phyloP scores from a whole-genome alignment of 2,329 filamentous ascomycete species.

The Cercospora berteroae region DNA sequence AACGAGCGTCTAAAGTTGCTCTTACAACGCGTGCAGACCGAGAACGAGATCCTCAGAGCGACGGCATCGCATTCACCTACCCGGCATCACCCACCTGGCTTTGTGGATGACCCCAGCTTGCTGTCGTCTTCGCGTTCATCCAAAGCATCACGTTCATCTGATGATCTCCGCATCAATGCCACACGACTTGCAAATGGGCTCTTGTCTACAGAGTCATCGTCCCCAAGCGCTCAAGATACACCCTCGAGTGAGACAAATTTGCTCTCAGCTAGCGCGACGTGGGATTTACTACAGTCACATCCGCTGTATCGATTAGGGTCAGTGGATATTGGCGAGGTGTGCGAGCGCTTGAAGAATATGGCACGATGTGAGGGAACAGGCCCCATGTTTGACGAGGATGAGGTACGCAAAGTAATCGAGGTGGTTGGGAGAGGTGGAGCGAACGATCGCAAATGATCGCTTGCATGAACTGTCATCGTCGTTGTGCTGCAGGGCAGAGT shows the following conservation, averaged over 20 bases:
- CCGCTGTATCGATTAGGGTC: conserved; percentile 72
- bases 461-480: not conserved
- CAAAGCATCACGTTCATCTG: conserved; percentile 19
- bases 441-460: conserved; percentile 61
- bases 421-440: conserved; percentile 72
- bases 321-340: conserved; percentile 79
- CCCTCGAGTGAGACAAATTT: conserved; percentile 51
- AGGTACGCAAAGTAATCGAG: conserved; percentile 71
- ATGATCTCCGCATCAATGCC: conserved; percentile 22
- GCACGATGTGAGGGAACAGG: conserved; percentile 82
- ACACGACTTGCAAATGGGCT: conserved; percentile 24
- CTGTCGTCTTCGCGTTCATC: conserved; percentile 24
- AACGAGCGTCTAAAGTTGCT: conserved; percentile 85
- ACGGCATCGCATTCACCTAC: conserved; percentile 58
- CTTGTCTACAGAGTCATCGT: conserved; percentile 22
- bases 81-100: conserved; percentile 44
- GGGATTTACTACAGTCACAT: conserved; percentile 85
- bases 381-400: conserved; percentile 78
- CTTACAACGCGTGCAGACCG: conserved; percentile 77
- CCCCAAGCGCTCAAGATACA: conserved; percentile 18
- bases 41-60: conserved; percentile 88
- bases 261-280: conserved; percentile 74
- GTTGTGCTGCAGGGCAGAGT: not conserved
- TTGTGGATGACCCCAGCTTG: conserved; percentile 32
- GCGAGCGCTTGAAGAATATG: conserved; percentile 69